Percentiles rank a stretch among this genome's conserved stretches.
These are phyloP conservation scores for Beauveria sp. DNA, from an alignment of 2,329 filamentous ascomycete species.

Conservation along the genomic window DNA sequence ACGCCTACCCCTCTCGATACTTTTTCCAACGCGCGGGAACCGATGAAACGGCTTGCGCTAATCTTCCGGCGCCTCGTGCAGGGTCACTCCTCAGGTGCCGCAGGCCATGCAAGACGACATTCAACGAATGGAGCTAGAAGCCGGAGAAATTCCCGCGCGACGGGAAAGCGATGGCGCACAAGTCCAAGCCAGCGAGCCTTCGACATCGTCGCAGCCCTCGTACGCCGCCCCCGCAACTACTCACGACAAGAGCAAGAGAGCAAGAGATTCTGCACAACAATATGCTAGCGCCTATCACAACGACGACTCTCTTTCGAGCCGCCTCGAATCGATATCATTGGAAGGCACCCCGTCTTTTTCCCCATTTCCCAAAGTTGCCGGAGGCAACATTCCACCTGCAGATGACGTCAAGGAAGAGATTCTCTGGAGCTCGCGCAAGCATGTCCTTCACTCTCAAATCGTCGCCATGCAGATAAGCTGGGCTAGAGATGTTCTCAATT, in stretches of 20 bases:
- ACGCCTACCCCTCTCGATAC: not conserved
- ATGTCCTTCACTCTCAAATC: slow-evolving; percentile 87
- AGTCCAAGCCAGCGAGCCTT: slow-evolving; percentile 16
- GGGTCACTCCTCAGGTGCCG: slow-evolving; percentile 90
- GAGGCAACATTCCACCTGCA: slow-evolving; percentile 83
- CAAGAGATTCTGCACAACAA: not conserved
- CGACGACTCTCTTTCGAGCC: slow-evolving; percentile 27
- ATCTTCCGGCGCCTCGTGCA: slow-evolving; percentile 31
- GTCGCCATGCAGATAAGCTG: slow-evolving; percentile 94
- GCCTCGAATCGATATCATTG: slow-evolving; percentile 38
- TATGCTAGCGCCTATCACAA: slow-evolving; percentile 29
- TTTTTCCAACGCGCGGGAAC: not conserved
- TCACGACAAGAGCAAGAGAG: slow-evolving; percentile 24
- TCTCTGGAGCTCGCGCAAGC: slow-evolving; percentile 72
- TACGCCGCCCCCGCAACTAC: slow-evolving; percentile 24
- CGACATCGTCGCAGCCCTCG: slow-evolving; percentile 17
- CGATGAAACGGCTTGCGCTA: slow-evolving; percentile 1
- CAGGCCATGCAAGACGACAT: slow-evolving; percentile 95
- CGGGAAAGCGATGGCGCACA: slow-evolving; percentile 15
- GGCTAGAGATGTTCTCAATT: slow-evolving; percentile 87
- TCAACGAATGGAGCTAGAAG: slow-evolving; percentile 81
- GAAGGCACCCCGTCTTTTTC: slow-evolving; percentile 68
- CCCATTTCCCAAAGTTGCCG: slow-evolving; percentile 79
- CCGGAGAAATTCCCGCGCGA: slow-evolving; percentile 35
- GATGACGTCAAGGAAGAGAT: slow-evolving; percentile 92